phyloP scores from a whole-genome alignment of 441 rosid genomes.

The Pelargonium myrrhifolium region DNA sequence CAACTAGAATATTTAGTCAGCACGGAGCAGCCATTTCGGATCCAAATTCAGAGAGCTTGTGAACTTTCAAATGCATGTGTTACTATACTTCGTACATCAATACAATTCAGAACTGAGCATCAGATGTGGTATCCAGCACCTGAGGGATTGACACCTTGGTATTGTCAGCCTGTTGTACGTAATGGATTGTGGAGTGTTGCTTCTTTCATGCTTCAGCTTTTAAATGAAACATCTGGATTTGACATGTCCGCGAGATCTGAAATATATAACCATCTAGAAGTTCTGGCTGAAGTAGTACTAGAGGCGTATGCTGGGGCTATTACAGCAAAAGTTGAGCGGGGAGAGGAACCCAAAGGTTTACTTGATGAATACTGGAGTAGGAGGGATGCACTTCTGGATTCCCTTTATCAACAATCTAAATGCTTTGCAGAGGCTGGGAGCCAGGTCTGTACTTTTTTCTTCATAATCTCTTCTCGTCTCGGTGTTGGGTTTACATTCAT shows the following conservation, averaged over 20 bases:
- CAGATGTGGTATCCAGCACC: slow-evolving; percentile 90
- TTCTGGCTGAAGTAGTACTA: slow-evolving; percentile 60
- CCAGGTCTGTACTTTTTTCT: slow-evolving; percentile 42
- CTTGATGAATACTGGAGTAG: slow-evolving; percentile 72
- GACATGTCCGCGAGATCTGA: slow-evolving; percentile 55
- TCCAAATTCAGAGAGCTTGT: slow-evolving; percentile 66
- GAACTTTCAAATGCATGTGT: slow-evolving; percentile 79
- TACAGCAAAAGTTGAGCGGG: slow-evolving; percentile 60
- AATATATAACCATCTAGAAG: slow-evolving; percentile 52
- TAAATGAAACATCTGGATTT: slow-evolving; percentile 47
- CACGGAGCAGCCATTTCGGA: slow-evolving; percentile 45
- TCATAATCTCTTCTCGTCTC: slow-evolving; percentile 6
- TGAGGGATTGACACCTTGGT: slow-evolving; percentile 83
- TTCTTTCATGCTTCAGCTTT: slow-evolving; percentile 60
- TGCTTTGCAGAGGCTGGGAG: slow-evolving; percentile 34
- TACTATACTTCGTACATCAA: slow-evolving; percentile 47
- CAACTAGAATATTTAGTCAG: slow-evolving; percentile 62
- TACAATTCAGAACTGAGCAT: slow-evolving; percentile 66
- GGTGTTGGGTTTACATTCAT: slow-evolving; percentile 8
- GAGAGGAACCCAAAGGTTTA: slow-evolving; percentile 63
- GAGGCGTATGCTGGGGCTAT: slow-evolving; percentile 64
- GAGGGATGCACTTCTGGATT: slow-evolving; percentile 63
- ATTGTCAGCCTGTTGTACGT: slow-evolving; percentile 55
- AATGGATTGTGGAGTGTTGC: slow-evolving; percentile 77
- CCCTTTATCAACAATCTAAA: slow-evolving; percentile 64